These are phyloP conservation scores for Dactylonectria macrodidyma DNA, from an alignment of 2,329 filamentous ascomycete genomes.

Conservation along the genomic window DNA sequence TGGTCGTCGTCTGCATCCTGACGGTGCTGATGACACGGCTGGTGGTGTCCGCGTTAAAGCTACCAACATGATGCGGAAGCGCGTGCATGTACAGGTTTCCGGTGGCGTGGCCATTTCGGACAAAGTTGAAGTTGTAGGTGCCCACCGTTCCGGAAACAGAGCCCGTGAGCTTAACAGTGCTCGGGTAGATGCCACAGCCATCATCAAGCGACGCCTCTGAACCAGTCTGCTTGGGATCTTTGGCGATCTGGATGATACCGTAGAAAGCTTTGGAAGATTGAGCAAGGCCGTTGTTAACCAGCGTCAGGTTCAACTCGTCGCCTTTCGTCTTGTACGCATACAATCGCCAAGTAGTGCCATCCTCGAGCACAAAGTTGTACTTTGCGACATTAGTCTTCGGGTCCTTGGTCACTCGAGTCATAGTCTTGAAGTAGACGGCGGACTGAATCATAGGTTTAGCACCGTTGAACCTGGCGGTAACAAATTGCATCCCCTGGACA, in stretches of 20 bases:
- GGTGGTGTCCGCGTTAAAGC: conserved; percentile 73
- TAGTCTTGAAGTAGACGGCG: conserved; percentile 79
- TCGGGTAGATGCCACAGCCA: conserved; percentile 82
- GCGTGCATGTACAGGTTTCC: conserved; percentile 85
- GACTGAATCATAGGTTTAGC: conserved; percentile 81
- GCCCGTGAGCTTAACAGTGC: conserved; percentile 75
- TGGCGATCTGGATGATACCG: conserved; percentile 87
- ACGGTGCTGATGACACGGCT: conserved; percentile 69
- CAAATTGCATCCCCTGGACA: conserved; percentile 90
- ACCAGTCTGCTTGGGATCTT: conserved; percentile 71
- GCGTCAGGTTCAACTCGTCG: conserved; percentile 75
- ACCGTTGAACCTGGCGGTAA: conserved; percentile 83
- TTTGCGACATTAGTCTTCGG: conserved; percentile 79
- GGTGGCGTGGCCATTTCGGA: conserved; percentile 75
- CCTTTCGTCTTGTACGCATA: conserved; percentile 78
- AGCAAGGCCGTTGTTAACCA: conserved; percentile 76
- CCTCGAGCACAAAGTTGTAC: conserved; percentile 80
- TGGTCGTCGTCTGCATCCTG: conserved; percentile 84
- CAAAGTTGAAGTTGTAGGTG: conserved; percentile 81
- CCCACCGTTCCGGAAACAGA: conserved; percentile 72
- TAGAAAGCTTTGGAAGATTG: conserved; percentile 78
- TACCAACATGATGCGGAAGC: conserved; percentile 86
- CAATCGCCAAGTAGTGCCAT: conserved; percentile 83
- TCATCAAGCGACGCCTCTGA: conserved; percentile 81
- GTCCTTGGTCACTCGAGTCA: conserved; percentile 71